phyloP scores from a whole-genome alignment of 2,329 filamentous ascomycete genomes.

The Fusarium sacchari region DNA sequence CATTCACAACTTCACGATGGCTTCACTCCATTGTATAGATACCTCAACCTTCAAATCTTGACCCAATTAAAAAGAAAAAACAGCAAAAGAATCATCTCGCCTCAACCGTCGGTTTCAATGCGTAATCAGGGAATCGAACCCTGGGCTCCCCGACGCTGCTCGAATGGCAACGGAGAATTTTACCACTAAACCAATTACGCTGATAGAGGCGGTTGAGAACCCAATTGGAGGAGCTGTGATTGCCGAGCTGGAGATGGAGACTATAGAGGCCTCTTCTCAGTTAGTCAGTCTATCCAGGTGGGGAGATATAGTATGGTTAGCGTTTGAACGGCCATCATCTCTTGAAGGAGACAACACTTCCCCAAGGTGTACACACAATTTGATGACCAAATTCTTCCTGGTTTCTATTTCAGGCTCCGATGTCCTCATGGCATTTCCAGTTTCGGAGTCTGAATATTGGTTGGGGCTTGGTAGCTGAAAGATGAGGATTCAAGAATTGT shows the following conservation, averaged over 20 bases:
- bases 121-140: constrained; percentile 9
- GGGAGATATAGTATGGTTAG: no score
- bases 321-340: fast-evolving
- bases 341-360: not conserved
- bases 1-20: not conserved
- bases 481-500: not conserved
- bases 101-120: not conserved
- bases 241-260: fast-evolving
- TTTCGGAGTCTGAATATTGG: fast-evolving
- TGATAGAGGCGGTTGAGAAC: not conserved
- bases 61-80: not conserved
- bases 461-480: no score
- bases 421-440: not conserved
- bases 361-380: no score
- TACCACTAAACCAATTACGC: constrained; percentile 23
- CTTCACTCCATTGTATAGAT: not conserved
- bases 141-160: constrained; percentile 4
- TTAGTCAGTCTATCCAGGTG: not conserved
- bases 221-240: not conserved
- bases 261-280: fast-evolving
- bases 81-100: not conserved
- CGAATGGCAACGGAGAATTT: constrained; percentile 19
- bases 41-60: not conserved
- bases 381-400: no score
- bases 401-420: not conserved